These are phyloP conservation scores for Coriaria nepalensis DNA, from an alignment of 306 rosid species.

Conservation along the genomic window DNA sequence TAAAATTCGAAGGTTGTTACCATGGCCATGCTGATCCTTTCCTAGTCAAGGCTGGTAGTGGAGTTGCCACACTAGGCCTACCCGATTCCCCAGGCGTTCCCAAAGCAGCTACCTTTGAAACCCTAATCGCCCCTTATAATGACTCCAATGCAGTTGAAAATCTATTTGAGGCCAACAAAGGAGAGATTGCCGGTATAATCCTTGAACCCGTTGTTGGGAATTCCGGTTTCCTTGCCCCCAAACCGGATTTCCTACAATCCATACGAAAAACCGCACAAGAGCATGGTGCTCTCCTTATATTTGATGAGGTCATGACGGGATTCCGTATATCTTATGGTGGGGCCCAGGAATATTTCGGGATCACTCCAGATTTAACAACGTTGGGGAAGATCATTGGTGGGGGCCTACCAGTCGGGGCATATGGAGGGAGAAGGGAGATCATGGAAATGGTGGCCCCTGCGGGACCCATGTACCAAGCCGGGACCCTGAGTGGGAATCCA, in stretches of 20 bases:
- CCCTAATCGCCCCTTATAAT: conserved; percentile 71
- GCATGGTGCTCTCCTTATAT: conserved; percentile 52
- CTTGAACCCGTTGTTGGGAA: conserved; percentile 96
- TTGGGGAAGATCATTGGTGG: conserved; percentile 96
- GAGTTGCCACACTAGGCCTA: conserved; percentile 89
- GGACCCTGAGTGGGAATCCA: conserved; percentile 90
- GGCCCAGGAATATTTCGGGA: conserved; percentile 82
- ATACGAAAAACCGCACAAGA: conserved; percentile 64
- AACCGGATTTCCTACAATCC: conserved; percentile 47
- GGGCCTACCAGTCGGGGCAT: conserved; percentile 90
- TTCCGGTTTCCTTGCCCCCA: conserved; percentile 72
- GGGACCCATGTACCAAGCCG: conserved; percentile 95
- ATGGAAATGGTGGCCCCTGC: conserved; percentile 97
- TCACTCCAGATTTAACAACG: conserved; percentile 72
- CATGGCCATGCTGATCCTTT: conserved; percentile 98
- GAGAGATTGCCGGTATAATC: conserved; percentile 61
- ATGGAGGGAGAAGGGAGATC: conserved; percentile 87
- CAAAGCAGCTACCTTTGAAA: conserved; percentile 66
- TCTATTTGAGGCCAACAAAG: conserved; percentile 51
- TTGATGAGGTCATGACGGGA: conserved; percentile 96
- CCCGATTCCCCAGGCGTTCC: conserved; percentile 99
- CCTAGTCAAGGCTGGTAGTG: conserved; percentile 94
- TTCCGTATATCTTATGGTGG: conserved; percentile 93
- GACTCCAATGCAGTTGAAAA: conserved; percentile 57
- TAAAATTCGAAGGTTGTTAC: conserved; percentile 94